phyloP scores from a whole-genome alignment of 768 basidiomycete species.

The Leucosporidium scottii region DNA sequence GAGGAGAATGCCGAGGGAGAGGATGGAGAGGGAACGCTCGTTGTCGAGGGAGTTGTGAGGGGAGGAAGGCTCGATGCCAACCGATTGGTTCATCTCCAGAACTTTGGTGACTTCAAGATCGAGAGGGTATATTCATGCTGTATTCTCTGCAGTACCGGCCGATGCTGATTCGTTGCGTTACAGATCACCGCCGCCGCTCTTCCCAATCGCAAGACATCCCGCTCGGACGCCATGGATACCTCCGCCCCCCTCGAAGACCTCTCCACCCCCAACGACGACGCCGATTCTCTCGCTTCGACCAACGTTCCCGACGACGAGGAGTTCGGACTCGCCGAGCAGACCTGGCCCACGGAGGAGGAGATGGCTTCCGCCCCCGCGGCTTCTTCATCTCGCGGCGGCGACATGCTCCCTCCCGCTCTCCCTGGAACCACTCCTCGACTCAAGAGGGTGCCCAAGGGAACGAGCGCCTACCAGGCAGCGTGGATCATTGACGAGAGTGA shows the following conservation, averaged over 20 bases:
- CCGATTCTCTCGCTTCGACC: conserved; percentile 72
- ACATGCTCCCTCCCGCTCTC: conserved; percentile 34
- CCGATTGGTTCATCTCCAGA: conserved; percentile 76
- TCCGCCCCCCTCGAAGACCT: conserved; percentile 31
- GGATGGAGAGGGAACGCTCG: conserved; percentile 54
- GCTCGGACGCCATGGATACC: conserved; percentile 38
- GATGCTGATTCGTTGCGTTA: conserved; percentile 12
- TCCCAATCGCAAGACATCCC: conserved; percentile 41
- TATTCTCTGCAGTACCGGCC: conserved; percentile 7
- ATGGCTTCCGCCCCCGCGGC: conserved; percentile 48
- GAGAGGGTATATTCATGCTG: conserved; percentile 54
- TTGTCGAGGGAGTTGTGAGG: conserved; percentile 77
- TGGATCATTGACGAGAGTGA: conserved; percentile 85
- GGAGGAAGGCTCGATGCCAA: conserved; percentile 71
- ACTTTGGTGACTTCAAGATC: conserved; percentile 80
- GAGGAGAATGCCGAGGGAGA: conserved; percentile 41
- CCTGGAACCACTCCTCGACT: conserved; percentile 67
- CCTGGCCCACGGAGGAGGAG: conserved; percentile 97
- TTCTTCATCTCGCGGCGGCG: conserved; percentile 47
- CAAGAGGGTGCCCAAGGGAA: conserved; percentile 85
- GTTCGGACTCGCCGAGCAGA: conserved; percentile 87
- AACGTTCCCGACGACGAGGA: conserved; percentile 68
- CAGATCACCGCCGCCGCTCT: conserved; percentile 32
- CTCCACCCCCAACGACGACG: conserved; percentile 58
- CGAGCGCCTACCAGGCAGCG: conserved; percentile 91